Evolutionary conservation across 176 grass and related monocot species (phyloP), one percentile per base, ranked within the genome.

Genomic region (Typha latifolia): DNA sequence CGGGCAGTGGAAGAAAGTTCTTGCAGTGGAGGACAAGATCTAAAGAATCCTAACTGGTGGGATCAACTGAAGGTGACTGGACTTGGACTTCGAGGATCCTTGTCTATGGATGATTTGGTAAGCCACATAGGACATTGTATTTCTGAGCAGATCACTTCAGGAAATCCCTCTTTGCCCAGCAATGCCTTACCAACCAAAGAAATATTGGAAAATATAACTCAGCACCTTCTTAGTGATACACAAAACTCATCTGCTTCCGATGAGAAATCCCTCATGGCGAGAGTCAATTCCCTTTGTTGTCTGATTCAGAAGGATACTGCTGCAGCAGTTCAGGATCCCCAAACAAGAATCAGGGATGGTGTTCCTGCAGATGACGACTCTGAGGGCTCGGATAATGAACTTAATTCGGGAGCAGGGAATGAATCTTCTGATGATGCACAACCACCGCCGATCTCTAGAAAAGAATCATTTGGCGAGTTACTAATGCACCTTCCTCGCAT

Each of bases 401-500:
- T 21, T 3, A 21, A 59, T 19, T 59, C 16, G 16, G 53, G 18
- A 43, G 10, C 51, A 64, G 14, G 24, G 9, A n/a, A 19, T 51
- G 71, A 74, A 74, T 27, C 20, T 24, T 26, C 14, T 53, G 48
- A 53, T 43, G 53, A 59, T 16, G 53, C 18, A 4, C 7, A 19
- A 37, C 49, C 32, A 4, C 72, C 62, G 24, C 29, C 31, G 2
- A 66, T 56, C 3, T 37, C 72, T 51, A 66, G 72, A 22, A 74
- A 66, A 3, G 62, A 55, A 43, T 74, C 72, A 0, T 66, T 24
- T n/a, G 62, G 49, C 2, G 72, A 74, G 49, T 62, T 74, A 14
- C 48, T 74, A 16, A 23, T 66, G 53, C 9, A 9, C 14, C 72
- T 74, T 74, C 72, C 49, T 23, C 72, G 72, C 48, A 64, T 74